Base-by-base conservation (phyloP, 129 eudicot species). In the Helichrysum umbraculigerum region DNA sequence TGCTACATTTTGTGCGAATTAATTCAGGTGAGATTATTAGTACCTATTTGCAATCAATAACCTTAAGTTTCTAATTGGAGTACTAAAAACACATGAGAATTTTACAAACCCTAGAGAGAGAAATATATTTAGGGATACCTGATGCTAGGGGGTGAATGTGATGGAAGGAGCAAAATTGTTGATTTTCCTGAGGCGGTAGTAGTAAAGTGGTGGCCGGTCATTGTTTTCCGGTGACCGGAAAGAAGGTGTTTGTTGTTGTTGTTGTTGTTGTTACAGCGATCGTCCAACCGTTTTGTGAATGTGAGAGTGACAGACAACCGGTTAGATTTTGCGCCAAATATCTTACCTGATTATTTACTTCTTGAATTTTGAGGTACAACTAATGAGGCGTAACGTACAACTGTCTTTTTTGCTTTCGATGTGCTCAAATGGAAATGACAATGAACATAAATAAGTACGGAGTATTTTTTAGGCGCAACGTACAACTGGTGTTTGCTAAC, bases 121-220 rank as follows among this genome's bases (percentile, higher is more conserved):
- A 58, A 29, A 44, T 58, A 69, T 19, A 47, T 47, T 37, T 14
- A 16, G 22, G 28, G 28, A 34, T 60, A 75, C 84, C 84, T 66
- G 41, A 63, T 63, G 58, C 65, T 72, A 51, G 78, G 67, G 73
- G 84, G 72, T 12, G 75, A 37, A 58, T 77, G 82, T 44, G 82
- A 72, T 66, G 74, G 71, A 66, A 66, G 70, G 12, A 76, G 68
- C 44, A 67, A 35, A 20, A 73, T 4, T 41, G 62, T 74, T 82
- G 78, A 28, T 22, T 82, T 72, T 61, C 70, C 72, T 8, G 76
- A 62, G 67, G 76, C 68, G 34, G 32, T 70, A 35, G 71, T 70
- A 25, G 65, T n/a, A 21, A n/a, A 50, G 75, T 66, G 76, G 70
- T 72, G 76, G 83, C 61, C 41, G 41, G 76, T 54, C 87, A 79